Conservation (phyloP, 495 filamentous ascomycete genomes). For the Tuber borchii region DNA sequence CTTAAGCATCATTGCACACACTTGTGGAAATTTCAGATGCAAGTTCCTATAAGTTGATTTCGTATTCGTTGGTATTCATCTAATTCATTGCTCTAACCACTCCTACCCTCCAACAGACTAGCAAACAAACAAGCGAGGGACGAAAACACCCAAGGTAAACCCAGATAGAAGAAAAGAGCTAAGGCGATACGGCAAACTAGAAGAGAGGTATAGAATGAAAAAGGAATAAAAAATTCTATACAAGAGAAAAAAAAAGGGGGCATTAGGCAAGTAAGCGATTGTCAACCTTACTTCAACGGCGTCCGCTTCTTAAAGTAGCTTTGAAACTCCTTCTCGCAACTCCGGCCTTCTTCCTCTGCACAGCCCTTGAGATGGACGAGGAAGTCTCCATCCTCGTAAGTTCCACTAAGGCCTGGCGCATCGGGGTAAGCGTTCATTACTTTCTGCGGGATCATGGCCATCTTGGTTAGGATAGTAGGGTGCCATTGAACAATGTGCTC, state of each 20-base stretch:
- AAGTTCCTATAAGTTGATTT: neutral
- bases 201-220: neutral
- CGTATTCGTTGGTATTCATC: neutral
- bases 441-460: conserved; percentile 78
- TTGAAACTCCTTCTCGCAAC: conserved; percentile 65
- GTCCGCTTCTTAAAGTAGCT: conserved; percentile 51
- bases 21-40: neutral
- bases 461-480: conserved; percentile 85
- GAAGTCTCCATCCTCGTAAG: conserved; percentile 79
- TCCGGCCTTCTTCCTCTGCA: conserved; percentile 48
- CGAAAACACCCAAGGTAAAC: neutral
- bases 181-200: neutral
- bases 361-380: conserved; percentile 70
- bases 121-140: neutral
- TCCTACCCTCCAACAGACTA: neutral
- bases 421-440: conserved; percentile 65
- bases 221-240: neutral
- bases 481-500: conserved; percentile 97
- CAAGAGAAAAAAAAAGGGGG: neutral
- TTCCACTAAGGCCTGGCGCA: conserved; percentile 43
- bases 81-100: neutral
- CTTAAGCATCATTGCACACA: neutral
- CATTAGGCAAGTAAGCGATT: neutral
- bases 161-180: neutral
- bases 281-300: neutral